These are phyloP conservation scores for Capsella bursapastoris DNA, from an alignment of 345 rosid genomes.

Conservation along the genomic window DNA sequence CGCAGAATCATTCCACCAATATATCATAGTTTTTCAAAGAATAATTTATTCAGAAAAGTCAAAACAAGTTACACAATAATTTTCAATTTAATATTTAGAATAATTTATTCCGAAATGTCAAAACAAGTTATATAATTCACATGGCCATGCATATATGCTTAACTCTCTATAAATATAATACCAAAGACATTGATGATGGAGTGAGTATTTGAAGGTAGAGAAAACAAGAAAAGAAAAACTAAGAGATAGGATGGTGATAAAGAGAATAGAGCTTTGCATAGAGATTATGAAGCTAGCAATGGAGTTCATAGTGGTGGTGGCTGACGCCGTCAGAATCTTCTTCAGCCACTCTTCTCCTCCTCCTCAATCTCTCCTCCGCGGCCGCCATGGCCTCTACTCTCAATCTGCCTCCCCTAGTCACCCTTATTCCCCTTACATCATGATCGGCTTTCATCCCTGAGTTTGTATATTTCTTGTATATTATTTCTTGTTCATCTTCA, in stretches of 20 bases:
- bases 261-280: constrained; percentile 32
- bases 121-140: constrained; percentile 14
- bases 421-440: constrained; percentile 14
- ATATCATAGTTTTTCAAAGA: too few relatives aligned
- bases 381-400: constrained; percentile 14
- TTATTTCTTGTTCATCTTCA: neutral
- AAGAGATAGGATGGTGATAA: constrained; percentile 21
- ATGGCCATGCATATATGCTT: constrained; percentile 17
- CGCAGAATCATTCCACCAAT: neutral
- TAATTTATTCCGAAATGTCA: neutral
- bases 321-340: constrained; percentile 23
- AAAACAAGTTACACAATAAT: too few relatives aligned
- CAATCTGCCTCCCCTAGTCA: neutral
- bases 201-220: neutral
- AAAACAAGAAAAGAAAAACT: neutral
- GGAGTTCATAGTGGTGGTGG: constrained; percentile 27
- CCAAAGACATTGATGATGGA: neutral
- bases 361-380: constrained; percentile 2
- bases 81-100: neutral
- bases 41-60: too few relatives aligned
- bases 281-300: constrained; percentile 20
- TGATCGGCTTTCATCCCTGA: constrained; percentile 20
- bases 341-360: constrained; percentile 19
- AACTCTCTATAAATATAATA: constrained; percentile 15
- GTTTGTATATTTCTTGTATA: neutral